Evolutionary conservation across 148 eudicot species (phyloP).

Genomic region (Tetragonia tetragonoides): DNA sequence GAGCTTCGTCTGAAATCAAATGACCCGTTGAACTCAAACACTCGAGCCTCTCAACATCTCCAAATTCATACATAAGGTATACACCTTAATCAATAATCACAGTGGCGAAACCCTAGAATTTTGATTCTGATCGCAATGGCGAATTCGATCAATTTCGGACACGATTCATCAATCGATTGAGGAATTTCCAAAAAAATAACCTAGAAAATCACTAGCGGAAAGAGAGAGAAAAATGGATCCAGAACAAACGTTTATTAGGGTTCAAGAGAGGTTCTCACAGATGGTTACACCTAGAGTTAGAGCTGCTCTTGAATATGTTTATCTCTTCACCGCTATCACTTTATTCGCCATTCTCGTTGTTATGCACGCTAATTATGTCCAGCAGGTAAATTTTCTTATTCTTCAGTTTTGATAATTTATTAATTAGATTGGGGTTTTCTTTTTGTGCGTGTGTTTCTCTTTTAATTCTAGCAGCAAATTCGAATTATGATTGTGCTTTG

Average conservation of each 20-base stretch:
- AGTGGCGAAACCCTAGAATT: background rate
- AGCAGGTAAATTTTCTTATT: slow-evolving; percentile 54
- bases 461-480: background rate
- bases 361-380: slow-evolving; percentile 98
- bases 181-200: background rate
- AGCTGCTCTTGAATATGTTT: slow-evolving; percentile 67
- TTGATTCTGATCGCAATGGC: background rate
- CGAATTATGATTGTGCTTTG: background rate
- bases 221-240: slow-evolving; percentile 58
- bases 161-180: background rate
- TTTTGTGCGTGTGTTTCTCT: background rate
- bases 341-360: slow-evolving; percentile 86
- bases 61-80: too few relatives aligned
- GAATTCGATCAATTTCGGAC: background rate
- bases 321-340: slow-evolving; percentile 69
- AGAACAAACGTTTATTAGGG: slow-evolving; percentile 90
- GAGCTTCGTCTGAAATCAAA: too few relatives aligned
- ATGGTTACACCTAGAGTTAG: slow-evolving; percentile 66
- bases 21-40: too few relatives aligned
- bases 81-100: too few relatives aligned
- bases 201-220: background rate
- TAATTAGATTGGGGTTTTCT: background rate
- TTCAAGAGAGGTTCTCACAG: slow-evolving; percentile 90
- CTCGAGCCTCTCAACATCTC: too few relatives aligned
- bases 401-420: background rate